Conservation (phyloP, 352 stramenopile species). For the Globisporangium apiculatum region DNA sequence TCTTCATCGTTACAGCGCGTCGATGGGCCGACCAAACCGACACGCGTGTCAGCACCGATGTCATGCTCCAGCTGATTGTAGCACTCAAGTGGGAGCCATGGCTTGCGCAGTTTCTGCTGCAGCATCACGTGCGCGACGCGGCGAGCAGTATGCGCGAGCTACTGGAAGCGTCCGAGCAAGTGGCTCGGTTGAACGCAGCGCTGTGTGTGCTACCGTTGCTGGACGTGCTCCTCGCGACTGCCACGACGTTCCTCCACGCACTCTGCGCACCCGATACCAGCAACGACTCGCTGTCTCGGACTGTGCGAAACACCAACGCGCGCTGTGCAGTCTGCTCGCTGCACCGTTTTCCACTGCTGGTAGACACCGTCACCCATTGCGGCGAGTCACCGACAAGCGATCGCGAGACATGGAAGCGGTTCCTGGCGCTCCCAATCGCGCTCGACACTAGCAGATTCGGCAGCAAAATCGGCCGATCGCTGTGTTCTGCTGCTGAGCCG, state of each 20-base stretch:
- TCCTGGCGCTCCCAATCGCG: not conserved
- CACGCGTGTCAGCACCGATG: not conserved
- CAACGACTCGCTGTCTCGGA: not conserved
- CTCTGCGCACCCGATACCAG: not conserved
- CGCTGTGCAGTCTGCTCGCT: not conserved
- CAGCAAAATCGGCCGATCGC: slow-evolving; percentile 4
- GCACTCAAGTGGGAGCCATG: slow-evolving; percentile 20
- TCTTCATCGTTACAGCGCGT: slow-evolving; percentile 13
- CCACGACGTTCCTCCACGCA: slow-evolving; percentile 1
- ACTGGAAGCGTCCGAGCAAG: not conserved
- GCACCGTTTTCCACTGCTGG: not conserved
- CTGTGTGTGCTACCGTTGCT: not conserved
- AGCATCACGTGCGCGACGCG: slow-evolving; percentile 23
- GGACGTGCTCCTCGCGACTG: not conserved
- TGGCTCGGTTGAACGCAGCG: not conserved
- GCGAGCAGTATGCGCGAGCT: slow-evolving; percentile 13
- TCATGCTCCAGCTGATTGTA: slow-evolving; percentile 20
- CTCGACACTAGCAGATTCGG: slow-evolving; percentile 4
- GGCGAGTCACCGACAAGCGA: not conserved
- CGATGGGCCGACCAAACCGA: slow-evolving; percentile 13
- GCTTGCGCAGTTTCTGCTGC: slow-evolving; percentile 27
- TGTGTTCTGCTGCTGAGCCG: not conserved
- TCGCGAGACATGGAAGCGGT: not conserved
- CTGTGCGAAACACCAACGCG: not conserved
- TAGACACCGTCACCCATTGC: not conserved